These are phyloP conservation scores for Rostrohypoxylon terebratum DNA, from an alignment of 495 filamentous ascomycete species.

Conservation along the genomic window DNA sequence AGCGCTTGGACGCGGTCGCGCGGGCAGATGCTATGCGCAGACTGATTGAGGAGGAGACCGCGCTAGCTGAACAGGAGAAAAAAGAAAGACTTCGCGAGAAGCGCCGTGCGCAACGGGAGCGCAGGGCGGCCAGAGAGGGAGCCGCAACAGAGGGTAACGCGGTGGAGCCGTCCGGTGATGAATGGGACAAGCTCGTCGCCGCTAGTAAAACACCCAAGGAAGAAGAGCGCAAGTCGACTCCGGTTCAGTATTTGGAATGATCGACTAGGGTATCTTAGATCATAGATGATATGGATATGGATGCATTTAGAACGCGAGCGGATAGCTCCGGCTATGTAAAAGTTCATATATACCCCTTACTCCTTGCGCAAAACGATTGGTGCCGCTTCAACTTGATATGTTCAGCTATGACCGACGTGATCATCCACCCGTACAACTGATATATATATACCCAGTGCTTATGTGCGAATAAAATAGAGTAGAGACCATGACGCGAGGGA, in stretches of 20 bases:
- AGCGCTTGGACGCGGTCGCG: conserved; percentile 49
- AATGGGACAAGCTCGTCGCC: conserved; percentile 36
- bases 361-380: not conserved
- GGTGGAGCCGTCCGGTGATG: conserved; percentile 20
- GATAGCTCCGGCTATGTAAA: conserved; percentile 6
- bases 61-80: conserved; percentile 57
- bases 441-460: not conserved
- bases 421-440: not conserved
- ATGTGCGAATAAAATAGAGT: not conserved
- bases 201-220: not conserved
- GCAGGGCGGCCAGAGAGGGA: conserved; percentile 26
- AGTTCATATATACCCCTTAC: conserved; percentile 2
- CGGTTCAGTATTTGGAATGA: not conserved
- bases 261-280: not conserved
- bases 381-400: not conserved
- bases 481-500: not conserved
- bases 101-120: conserved; percentile 17
- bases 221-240: not conserved
- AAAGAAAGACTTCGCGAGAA: conserved; percentile 27
- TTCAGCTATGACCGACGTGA: not conserved
- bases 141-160: conserved; percentile 10
- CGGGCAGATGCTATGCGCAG: conserved; percentile 60
- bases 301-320: not conserved
- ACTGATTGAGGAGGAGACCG: conserved; percentile 61
- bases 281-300: not conserved